Evolutionary conservation across 768 basidiomycete genomes (phyloP), one percentile per base, ranked within the genome.

Genomic region (Suillus subaureus): DNA sequence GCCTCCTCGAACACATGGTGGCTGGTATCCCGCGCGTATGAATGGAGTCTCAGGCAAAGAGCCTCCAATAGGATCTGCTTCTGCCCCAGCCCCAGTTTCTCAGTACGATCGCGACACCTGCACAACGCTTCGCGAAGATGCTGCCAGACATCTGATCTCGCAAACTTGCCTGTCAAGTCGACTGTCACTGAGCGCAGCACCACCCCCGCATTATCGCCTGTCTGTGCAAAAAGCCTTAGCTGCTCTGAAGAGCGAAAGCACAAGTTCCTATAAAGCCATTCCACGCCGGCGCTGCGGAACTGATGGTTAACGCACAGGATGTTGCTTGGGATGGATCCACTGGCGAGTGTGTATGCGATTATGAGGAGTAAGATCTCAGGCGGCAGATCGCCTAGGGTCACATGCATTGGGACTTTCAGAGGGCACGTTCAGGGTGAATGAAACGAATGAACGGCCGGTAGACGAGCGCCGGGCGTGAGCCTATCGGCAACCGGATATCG

Each of bases 31-130:
- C 63, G 68, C 4, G 74, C 64, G 62, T 79, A 81, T 13, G 83
- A 80, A 67, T 83, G 77, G 69, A 84, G 73, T 56, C 75, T 73
- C 5, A 85, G 72, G 23, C 69, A 70, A 21, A 84, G 66, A 47
- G 40, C 61, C 28, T 79, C 74, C 40, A 84, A 68, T 26, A 61
- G 45, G 45, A 47, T 31, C 58, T 69, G 67, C 49, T 23, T 39
- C 61, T 45, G 23, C 40, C n/a, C 28, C 51, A 13, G 37, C 52
- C 26, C 54, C 39, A 64, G 54, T 49, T 35, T 57, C 33, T 57
- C 7, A 7, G 55, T 16, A 31, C 68, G 64, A 35, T 64, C 49
- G 54, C 64, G 61, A 51, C 75, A 79, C 37, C 73, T 74, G 47
- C 63, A 35, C 12, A 83, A 61, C 16, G 67, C 73, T 18, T 67